phyloP scores from a whole-genome alignment of 805 yeast species.

The Blastobotrys americana region DNA sequence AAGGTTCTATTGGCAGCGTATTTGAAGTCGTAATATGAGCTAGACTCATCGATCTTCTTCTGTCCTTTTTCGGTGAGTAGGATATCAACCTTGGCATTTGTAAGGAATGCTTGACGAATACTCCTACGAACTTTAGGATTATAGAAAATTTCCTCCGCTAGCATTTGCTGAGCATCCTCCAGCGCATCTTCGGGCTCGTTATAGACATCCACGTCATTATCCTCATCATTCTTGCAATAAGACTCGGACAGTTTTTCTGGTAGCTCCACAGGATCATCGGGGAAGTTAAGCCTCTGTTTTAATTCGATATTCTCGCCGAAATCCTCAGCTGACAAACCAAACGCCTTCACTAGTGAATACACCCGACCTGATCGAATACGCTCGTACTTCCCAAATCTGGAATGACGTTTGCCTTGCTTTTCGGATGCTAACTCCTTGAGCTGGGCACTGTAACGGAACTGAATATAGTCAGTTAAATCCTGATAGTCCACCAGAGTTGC shows the following conservation, averaged over 20 bases:
- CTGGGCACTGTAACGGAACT: conserved; percentile 60
- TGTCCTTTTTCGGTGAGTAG: conserved; percentile 78
- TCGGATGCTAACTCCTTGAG: conserved; percentile 37
- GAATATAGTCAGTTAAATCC: conserved; percentile 77
- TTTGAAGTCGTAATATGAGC: conserved; percentile 82
- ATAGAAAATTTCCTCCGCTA: conserved; percentile 71
- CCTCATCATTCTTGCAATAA: conserved; percentile 19
- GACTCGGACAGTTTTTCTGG: conserved; percentile 56
- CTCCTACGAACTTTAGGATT: conserved; percentile 73
- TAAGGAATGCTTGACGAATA: conserved; percentile 50
- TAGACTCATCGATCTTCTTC: conserved; percentile 66
- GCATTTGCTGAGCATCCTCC: conserved; percentile 66
- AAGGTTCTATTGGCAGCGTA: conserved; percentile 80
- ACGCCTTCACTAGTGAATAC: conserved; percentile 56
- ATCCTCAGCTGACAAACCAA: conserved; percentile 72
- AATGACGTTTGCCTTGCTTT: conserved; percentile 32
- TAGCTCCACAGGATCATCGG: conserved; percentile 55
- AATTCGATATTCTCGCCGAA: conserved; percentile 76
- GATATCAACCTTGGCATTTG: conserved; percentile 60
- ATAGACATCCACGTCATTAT: conserved; percentile 7
- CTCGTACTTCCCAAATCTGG: conserved; percentile 34
- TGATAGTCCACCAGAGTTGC: conserved; percentile 71
- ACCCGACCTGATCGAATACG: conserved; percentile 54
- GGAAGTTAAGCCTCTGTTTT: conserved; percentile 58
- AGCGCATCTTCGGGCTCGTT: conserved; percentile 42